These are phyloP conservation scores for Clavulina sp. DNA, from an alignment of 768 basidiomycete genomes.

Conservation along the genomic window DNA sequence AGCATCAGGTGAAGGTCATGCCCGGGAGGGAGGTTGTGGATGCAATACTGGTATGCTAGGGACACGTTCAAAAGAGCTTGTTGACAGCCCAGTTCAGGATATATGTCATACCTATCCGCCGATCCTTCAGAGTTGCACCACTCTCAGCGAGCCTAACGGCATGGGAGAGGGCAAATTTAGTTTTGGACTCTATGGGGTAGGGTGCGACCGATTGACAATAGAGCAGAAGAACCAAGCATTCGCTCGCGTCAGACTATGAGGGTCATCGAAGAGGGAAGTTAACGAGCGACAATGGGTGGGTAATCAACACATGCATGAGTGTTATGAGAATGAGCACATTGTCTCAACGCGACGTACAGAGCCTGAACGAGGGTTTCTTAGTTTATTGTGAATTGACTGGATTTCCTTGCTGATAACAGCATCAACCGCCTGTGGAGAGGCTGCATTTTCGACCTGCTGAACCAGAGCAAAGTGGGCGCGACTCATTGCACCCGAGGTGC, in stretches of 20 bases:
- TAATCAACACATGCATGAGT: background rate
- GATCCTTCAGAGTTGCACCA: slow-evolving; percentile 30
- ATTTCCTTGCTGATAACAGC: slow-evolving; percentile 43
- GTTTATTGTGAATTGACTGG: slow-evolving; percentile 32
- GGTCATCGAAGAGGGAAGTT: background rate
- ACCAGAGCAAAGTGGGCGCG: slow-evolving; percentile 62
- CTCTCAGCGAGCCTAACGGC: slow-evolving; percentile 64
- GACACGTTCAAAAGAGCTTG: background rate
- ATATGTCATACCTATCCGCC: slow-evolving; percentile 50
- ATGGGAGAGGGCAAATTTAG: slow-evolving; percentile 47
- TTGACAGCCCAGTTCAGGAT: background rate
- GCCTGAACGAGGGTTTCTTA: slow-evolving; percentile 33
- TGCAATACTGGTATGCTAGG: slow-evolving; percentile 1
- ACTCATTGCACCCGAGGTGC: slow-evolving; percentile 57
- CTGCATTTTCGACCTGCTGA: slow-evolving; percentile 47
- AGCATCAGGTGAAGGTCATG: slow-evolving; percentile 70
- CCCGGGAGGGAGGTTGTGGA: slow-evolving; percentile 27
- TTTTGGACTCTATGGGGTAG: background rate
- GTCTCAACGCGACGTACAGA: slow-evolving; percentile 27
- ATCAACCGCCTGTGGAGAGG: slow-evolving; percentile 40
- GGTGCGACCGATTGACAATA: slow-evolving; percentile 28
- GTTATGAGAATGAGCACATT: background rate
- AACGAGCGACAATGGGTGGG: background rate
- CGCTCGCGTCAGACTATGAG: slow-evolving; percentile 44
- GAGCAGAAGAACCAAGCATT: slow-evolving; percentile 47